These are phyloP conservation scores for Sungouiella blattae DNA, from an alignment of 805 yeast genomes.

Conservation along the genomic window DNA sequence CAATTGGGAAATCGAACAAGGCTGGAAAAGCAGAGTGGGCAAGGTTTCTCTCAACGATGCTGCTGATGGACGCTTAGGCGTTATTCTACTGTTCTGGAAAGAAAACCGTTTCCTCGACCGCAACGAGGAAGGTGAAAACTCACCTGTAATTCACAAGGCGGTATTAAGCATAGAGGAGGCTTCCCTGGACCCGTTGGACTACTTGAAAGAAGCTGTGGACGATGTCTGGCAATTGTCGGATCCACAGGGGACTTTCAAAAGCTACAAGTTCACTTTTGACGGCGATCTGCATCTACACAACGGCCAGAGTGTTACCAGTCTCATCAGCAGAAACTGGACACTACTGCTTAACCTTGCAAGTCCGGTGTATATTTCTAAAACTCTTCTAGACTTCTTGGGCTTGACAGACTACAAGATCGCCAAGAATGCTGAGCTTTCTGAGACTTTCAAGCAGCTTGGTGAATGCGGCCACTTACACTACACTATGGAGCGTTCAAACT, in stretches of 20 bases:
- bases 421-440: background rate
- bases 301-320: background rate
- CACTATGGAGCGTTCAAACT: too few species aligned
- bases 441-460: background rate
- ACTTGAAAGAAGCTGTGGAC: constrained; percentile 17
- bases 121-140: constrained; percentile 22
- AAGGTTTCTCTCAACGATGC: constrained; percentile 25
- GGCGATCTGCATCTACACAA: constrained; percentile 5
- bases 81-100: constrained; percentile 35
- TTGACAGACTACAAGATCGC: constrained; percentile 7
- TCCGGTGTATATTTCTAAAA: constrained; percentile 25
- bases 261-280: constrained; percentile 18
- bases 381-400: constrained; percentile 30
- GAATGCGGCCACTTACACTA: too few species aligned
- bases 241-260: constrained; percentile 4
- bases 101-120: constrained; percentile 28
- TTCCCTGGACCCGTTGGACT: constrained; percentile 13
- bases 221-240: constrained; percentile 20
- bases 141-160: constrained; percentile 17
- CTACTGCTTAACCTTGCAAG: constrained; percentile 23
- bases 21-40: constrained; percentile 26
- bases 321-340: constrained; percentile 18
- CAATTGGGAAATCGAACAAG: constrained; percentile 21
- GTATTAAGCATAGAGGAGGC: constrained; percentile 20
- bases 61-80: constrained; percentile 23